Conservation (phyloP, 148 eudicot species). For the Chenopodium album region DNA sequence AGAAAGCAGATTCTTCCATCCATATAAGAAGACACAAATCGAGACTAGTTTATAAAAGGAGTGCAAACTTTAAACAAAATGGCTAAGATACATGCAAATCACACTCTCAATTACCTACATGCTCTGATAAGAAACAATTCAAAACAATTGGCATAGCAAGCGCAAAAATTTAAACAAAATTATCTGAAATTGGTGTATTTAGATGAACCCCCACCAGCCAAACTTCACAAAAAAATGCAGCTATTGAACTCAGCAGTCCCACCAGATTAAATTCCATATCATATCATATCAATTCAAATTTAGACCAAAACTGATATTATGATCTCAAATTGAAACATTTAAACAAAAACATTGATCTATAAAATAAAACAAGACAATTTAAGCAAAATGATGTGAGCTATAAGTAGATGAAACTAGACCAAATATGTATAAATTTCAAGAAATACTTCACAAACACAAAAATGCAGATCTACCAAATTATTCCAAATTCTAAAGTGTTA, state of each 20-base stretch:
- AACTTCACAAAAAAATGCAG: too few species aligned
- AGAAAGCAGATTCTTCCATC: not conserved
- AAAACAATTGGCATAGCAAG: not conserved
- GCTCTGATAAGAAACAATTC: not conserved
- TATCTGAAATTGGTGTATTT: not conserved
- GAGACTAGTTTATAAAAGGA: too few species aligned
- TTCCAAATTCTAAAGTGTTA: not conserved
- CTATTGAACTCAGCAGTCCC: too few species aligned
- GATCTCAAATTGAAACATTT: too few species aligned
- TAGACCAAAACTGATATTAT: too few species aligned
- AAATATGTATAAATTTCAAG: not conserved
- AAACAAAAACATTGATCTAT: too few species aligned
- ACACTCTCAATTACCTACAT: not conserved
- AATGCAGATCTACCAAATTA: not conserved
- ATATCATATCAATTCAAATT: too few species aligned
- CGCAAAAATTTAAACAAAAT: not conserved
- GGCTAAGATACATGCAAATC: not conserved
- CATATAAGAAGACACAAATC: not conserved
- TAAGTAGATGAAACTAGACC: not conserved
- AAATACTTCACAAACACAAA: too few species aligned
- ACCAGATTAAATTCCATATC: too few species aligned
- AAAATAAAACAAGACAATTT: too few species aligned
- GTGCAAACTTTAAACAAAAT: not conserved
- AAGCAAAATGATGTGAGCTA: not conserved
- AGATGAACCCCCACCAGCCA: too few species aligned